phyloP scores from a whole-genome alignment of 805 yeast genomes.

The Metschnikowia baotianmanensis region DNA sequence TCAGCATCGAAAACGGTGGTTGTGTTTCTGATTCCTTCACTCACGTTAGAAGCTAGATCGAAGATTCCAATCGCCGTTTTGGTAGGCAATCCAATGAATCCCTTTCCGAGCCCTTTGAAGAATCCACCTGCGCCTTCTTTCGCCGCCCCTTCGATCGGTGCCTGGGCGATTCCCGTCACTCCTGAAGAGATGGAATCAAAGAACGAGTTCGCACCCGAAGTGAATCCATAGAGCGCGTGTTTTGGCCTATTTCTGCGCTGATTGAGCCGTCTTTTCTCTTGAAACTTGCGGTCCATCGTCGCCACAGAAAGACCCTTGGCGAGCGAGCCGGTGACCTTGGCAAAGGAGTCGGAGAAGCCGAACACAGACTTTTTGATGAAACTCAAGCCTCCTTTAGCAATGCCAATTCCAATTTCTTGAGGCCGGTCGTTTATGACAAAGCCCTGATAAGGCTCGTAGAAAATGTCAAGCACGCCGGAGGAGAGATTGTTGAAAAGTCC shows the following conservation, averaged over 20 bases:
- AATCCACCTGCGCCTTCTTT: conserved; percentile 89
- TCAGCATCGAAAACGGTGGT: conserved; percentile 86
- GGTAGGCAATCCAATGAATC: conserved; percentile 93
- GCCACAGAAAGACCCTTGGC: conserved; percentile 93
- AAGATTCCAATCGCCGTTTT: conserved; percentile 94
- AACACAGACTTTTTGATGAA: conserved; percentile 92
- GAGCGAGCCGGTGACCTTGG: conserved; percentile 88
- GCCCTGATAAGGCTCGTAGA: conserved; percentile 97
- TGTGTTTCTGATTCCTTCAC: conserved; percentile 91
- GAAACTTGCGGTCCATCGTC: conserved; percentile 82
- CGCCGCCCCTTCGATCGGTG: conserved; percentile 89
- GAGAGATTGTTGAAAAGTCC: conserved; percentile 91
- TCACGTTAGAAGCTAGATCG: conserved; percentile 86
- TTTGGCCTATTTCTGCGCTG: conserved; percentile 76
- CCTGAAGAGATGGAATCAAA: conserved; percentile 87
- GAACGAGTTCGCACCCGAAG: conserved; percentile 85
- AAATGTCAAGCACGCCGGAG: conserved; percentile 94
- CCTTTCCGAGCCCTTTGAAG: conserved; percentile 90
- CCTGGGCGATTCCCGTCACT: conserved; percentile 81
- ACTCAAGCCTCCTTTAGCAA: conserved; percentile 94
- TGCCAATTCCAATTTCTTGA: conserved; percentile 89
- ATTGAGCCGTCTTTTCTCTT: conserved; percentile 71
- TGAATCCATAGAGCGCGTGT: conserved; percentile 81
- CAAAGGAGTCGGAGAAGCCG: conserved; percentile 90
- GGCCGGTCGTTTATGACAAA: conserved; percentile 92